Conservation (phyloP, 352 stramenopile genomes). For the Phytophthora hibernalis region DNA sequence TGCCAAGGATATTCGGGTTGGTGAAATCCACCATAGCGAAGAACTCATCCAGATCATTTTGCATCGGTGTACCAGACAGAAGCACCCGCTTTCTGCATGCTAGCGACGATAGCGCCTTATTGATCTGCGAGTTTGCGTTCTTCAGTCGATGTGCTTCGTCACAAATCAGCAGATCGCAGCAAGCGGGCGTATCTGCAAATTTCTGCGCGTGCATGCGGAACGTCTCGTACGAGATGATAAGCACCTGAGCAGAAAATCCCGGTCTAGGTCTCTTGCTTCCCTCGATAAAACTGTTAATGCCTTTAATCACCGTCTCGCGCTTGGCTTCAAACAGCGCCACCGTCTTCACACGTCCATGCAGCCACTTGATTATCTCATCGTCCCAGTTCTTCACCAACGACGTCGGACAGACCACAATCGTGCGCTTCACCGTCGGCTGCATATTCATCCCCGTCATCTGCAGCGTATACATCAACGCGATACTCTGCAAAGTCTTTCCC, state of each 20-base stretch:
- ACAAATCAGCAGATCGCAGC: constrained; percentile 97
- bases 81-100: constrained; percentile 93
- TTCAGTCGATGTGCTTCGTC: constrained; percentile 99
- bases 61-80: constrained; percentile 98
- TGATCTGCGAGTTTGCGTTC: constrained; percentile 96
- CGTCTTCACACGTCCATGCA: constrained; percentile 85
- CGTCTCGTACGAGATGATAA: constrained; percentile 93
- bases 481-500: constrained; percentile 90
- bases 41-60: constrained; percentile 99
- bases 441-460: constrained; percentile 75
- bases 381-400: constrained; percentile 92
- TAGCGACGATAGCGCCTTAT: constrained; percentile 79
- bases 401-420: constrained; percentile 86
- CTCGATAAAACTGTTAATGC: constrained; percentile 85
- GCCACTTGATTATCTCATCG: constrained; percentile 91
- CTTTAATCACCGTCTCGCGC: constrained; percentile 81
- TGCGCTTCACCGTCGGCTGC: constrained; percentile 70
- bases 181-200: constrained; percentile 85
- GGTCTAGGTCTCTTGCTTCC: constrained; percentile 69
- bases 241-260: constrained; percentile 68
- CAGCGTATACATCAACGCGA: constrained; percentile 88
- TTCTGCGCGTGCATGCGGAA: constrained; percentile 94
- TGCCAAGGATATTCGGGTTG: constrained; percentile 85
- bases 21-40: constrained; percentile 97
- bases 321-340: constrained; percentile 86